These are phyloP conservation scores for Salvia splendens DNA, from an alignment of 257 asterid species.

Conservation along the genomic window DNA sequence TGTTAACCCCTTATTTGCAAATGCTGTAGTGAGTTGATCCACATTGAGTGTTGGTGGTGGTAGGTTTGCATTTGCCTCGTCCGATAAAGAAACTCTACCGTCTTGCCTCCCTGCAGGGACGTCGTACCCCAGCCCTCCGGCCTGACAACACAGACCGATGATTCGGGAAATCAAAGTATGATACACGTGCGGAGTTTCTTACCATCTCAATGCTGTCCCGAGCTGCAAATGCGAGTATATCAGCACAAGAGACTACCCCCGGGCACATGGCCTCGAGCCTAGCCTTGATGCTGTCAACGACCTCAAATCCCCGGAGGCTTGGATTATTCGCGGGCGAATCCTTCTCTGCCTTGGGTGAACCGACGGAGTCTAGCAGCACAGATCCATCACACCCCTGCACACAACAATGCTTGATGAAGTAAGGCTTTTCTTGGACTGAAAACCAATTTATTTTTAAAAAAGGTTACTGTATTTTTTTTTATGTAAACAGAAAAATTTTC, in stretches of 20 bases:
- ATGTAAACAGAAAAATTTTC: neutral
- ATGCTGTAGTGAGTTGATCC: constrained; percentile 58
- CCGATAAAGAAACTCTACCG: constrained; percentile 59
- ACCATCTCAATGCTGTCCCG: constrained; percentile 76
- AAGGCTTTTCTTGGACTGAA: neutral
- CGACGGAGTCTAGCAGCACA: constrained; percentile 62
- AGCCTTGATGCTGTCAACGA: constrained; percentile 61
- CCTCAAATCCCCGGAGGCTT: constrained; percentile 75
- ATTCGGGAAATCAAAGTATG: too few relatives aligned
- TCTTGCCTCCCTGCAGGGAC: constrained; percentile 81
- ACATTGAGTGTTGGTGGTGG: constrained; percentile 54
- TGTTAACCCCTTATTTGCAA: constrained; percentile 57
- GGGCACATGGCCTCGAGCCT: constrained; percentile 55
- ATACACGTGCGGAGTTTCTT: constrained; percentile 7
- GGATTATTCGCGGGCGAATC: constrained; percentile 71
- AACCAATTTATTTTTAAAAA: too few relatives aligned
- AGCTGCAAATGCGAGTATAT: constrained; percentile 79
- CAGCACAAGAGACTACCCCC: constrained; percentile 77
- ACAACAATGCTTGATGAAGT: too few relatives aligned
- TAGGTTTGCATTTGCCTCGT: constrained; percentile 53
- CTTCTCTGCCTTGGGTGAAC: constrained; percentile 67
- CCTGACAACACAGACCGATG: constrained; percentile 30
- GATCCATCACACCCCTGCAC: constrained; percentile 89
- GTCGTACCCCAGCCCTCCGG: constrained; percentile 63
- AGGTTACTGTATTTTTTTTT: too few relatives aligned